Conservation (phyloP, 768 basidiomycete genomes). For the Sistotremastrum suecicum region DNA sequence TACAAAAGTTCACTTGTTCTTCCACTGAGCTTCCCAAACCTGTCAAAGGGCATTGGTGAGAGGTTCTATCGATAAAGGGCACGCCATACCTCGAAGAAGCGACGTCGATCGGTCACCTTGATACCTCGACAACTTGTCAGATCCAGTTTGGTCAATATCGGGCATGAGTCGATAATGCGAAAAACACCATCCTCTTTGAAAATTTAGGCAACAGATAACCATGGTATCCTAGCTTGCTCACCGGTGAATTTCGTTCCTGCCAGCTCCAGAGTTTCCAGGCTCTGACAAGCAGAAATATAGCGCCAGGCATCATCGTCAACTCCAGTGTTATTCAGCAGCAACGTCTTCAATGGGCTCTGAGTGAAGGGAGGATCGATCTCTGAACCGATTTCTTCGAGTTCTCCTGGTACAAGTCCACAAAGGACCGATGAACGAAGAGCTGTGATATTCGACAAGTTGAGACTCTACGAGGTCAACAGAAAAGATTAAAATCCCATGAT, state of each 20-base stretch:
- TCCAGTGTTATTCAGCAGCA: conserved; percentile 45
- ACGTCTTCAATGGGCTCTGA: conserved; percentile 27
- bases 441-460: conserved; percentile 45
- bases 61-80: neutral
- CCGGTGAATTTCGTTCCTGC: conserved; percentile 48
- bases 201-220: neutral
- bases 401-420: conserved; percentile 28
- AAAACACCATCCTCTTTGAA: conserved; percentile 38
- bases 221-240: conserved; percentile 16
- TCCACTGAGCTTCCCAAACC: conserved; percentile 20
- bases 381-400: conserved; percentile 8
- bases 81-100: conserved; percentile 45
- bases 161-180: conserved; percentile 42
- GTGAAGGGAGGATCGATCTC: conserved; percentile 2
- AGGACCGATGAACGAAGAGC: conserved; percentile 37
- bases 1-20: conserved; percentile 2
- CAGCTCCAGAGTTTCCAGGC: conserved; percentile 34
- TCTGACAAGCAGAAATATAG: conserved; percentile 37
- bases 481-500: conserved; percentile 1
- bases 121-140: conserved; percentile 58
- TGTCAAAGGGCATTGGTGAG: neutral
- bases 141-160: conserved; percentile 36
- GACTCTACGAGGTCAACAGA: conserved; percentile 21
- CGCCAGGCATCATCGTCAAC: conserved; percentile 43
- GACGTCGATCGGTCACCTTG: conserved; percentile 39